Evolutionary conservation across 768 basidiomycete genomes (phyloP).

Genomic region (Amanita fuliginea): DNA sequence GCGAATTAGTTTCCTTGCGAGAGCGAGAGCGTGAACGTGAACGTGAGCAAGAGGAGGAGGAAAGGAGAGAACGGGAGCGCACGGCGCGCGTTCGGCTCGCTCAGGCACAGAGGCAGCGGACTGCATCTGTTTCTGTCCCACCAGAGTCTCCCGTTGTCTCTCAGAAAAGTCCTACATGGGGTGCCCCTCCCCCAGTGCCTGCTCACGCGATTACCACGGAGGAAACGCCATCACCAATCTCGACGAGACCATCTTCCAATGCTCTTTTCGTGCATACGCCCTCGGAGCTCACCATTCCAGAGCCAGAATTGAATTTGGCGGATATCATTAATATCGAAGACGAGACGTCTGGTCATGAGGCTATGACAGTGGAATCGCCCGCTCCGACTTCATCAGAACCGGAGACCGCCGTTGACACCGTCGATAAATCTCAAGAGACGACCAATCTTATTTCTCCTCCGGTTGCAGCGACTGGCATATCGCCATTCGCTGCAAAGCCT

Average conservation of each 20-base stretch:
- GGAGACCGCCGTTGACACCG: constrained; percentile 4
- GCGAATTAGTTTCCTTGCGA: constrained; percentile 23
- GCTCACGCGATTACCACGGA: constrained; percentile 26
- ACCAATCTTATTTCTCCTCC: constrained; percentile 9
- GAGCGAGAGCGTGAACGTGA: constrained; percentile 51
- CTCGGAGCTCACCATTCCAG: constrained; percentile 29
- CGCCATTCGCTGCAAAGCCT: constrained; percentile 32
- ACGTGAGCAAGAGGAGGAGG: constrained; percentile 57
- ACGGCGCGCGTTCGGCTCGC: constrained; percentile 47
- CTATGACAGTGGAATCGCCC: constrained; percentile 12
- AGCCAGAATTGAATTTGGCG: constrained; percentile 60
- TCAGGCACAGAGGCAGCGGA: constrained; percentile 31
- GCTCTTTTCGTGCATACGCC: constrained; percentile 22
- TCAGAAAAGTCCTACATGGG: constrained; percentile 42
- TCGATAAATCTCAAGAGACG: constrained; percentile 9
- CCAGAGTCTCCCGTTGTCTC: constrained; percentile 59
- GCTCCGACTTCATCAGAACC: constrained; percentile 9
- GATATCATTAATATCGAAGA: constrained; percentile 76
- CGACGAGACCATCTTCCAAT: constrained; percentile 7
- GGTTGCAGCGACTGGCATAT: constrained; percentile 28
- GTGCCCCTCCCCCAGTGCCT: constrained; percentile 48
- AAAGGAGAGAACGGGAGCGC: constrained; percentile 60
- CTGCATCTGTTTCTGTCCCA: constrained; percentile 50
- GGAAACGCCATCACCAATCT: not conserved
- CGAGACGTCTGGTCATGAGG: constrained; percentile 30